Conservation (phyloP, 2,329 filamentous ascomycete species). For the Zymoseptoria pseudotritici region DNA sequence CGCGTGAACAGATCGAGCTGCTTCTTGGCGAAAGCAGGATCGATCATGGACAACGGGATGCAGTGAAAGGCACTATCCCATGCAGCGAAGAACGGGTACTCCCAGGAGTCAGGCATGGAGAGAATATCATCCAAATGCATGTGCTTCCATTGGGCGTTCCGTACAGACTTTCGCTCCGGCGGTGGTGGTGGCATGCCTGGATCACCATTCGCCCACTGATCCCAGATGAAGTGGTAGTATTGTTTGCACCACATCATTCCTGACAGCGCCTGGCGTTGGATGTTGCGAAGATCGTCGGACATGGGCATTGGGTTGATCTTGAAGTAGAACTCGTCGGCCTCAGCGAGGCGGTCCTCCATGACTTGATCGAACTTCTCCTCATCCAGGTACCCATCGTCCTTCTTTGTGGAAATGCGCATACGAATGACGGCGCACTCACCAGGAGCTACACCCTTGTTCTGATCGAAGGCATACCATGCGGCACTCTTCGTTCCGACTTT, state of each 20-base stretch:
- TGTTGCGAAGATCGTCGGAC: conserved; percentile 86
- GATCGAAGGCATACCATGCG: conserved; percentile 88
- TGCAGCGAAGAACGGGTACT: conserved; percentile 95
- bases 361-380: conserved; percentile 89
- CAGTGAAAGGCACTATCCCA: conserved; percentile 98
- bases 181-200: conserved; percentile 82
- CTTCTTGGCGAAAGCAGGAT: conserved; percentile 96
- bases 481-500: conserved; percentile 78
- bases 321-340: conserved; percentile 95
- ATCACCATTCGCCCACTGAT: conserved; percentile 95
- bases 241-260: conserved; percentile 99
- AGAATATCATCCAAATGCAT: conserved; percentile 91
- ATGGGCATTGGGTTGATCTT: conserved; percentile 88
- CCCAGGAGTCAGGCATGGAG: conserved; percentile 98
- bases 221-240: conserved; percentile 94
- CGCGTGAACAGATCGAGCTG: conserved; percentile 91
- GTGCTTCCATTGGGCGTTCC: conserved; percentile 89
- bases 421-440: conserved; percentile 93
- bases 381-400: conserved; percentile 68
- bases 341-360: conserved; percentile 75
- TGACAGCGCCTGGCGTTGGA: conserved; percentile 87
- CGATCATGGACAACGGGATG: conserved; percentile 92
- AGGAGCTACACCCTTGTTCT: conserved; percentile 76
- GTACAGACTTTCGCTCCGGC: conserved; percentile 65
- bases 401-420: conserved; percentile 72